Evolutionary conservation across 257 asterid genomes (phyloP).

Genomic region (Nicotiana otophora): DNA sequence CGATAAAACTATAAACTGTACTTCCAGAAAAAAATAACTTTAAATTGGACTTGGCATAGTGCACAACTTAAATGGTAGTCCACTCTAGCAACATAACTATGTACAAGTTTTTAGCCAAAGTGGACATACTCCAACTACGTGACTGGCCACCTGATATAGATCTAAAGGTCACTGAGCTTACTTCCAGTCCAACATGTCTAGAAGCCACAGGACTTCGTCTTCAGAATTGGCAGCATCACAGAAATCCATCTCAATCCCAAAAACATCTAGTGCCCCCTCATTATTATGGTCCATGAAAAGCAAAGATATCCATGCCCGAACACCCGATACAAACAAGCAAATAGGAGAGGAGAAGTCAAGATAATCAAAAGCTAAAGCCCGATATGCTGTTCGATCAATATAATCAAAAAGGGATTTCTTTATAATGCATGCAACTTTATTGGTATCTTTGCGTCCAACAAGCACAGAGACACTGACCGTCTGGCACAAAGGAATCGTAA

Average conservation of each 20-base stretch:
- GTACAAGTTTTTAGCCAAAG: constrained; percentile 14
- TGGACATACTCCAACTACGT: constrained; percentile 5
- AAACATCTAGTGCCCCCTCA: constrained; percentile 73
- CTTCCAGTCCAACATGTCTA: constrained; percentile 98
- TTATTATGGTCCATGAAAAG: constrained; percentile 73
- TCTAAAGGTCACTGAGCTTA: constrained; percentile 24
- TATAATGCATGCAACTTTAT: constrained; percentile 71
- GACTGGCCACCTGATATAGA: background rate
- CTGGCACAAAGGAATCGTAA: constrained; percentile 69
- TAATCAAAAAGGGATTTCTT: constrained; percentile 77
- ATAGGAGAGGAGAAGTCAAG: constrained; percentile 91
- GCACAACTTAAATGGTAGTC: background rate
- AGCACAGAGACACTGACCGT: constrained; percentile 77
- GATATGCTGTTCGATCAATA: constrained; percentile 76
- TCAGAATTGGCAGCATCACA: constrained; percentile 81
- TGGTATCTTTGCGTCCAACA: constrained; percentile 64
- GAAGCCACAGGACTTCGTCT: constrained; percentile 81
- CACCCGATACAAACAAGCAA: constrained; percentile 73
- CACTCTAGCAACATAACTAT: constrained; percentile 4
- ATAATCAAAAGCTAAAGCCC: constrained; percentile 88
- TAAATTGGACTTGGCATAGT: background rate
- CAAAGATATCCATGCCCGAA: constrained; percentile 96
- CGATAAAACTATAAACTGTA: background rate
- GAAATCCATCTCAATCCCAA: constrained; percentile 92
- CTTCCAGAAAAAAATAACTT: background rate